Conservation (phyloP, 441 rosid genomes). For the Raphanus hybrid region DNA sequence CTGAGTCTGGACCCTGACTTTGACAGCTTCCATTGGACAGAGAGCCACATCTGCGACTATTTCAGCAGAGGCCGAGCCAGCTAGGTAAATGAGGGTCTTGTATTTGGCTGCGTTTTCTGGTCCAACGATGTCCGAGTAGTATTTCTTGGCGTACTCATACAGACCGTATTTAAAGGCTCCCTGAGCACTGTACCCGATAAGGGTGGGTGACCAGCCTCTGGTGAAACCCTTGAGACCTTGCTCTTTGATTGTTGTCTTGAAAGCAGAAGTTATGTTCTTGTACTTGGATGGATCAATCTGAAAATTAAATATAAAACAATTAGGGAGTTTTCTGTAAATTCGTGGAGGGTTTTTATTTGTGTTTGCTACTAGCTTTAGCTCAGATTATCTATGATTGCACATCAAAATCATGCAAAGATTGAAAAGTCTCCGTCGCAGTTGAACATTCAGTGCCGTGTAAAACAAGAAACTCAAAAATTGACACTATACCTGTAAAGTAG, state of each 20-base stretch:
- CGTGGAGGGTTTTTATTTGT: background rate
- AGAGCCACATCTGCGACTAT: constrained; percentile 74
- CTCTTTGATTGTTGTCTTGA: constrained; percentile 62
- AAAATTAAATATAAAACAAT: background rate
- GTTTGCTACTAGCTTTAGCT: background rate
- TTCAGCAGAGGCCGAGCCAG: constrained; percentile 81
- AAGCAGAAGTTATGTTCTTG: constrained; percentile 64
- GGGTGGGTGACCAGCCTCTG: constrained; percentile 78
- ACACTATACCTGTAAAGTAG: constrained; percentile 1
- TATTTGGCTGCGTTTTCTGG: constrained; percentile 71
- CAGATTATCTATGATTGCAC: constrained; percentile 4
- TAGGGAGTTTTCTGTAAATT: background rate
- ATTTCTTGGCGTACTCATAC: constrained; percentile 75
- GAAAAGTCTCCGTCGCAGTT: constrained; percentile 28
- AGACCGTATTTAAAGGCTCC: constrained; percentile 78
- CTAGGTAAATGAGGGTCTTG: constrained; percentile 73
- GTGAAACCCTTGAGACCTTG: constrained; percentile 71
- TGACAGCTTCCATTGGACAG: constrained; percentile 81
- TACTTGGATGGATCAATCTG: constrained; percentile 76
- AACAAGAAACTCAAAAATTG: constrained; percentile 24
- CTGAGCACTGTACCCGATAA: constrained; percentile 75
- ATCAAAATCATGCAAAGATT: background rate
- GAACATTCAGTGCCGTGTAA: constrained; percentile 26
- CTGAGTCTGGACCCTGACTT: constrained; percentile 81
- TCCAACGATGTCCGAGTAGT: constrained; percentile 75